phyloP scores from a whole-genome alignment of 345 rosid genomes.

The Litchi chinensis region DNA sequence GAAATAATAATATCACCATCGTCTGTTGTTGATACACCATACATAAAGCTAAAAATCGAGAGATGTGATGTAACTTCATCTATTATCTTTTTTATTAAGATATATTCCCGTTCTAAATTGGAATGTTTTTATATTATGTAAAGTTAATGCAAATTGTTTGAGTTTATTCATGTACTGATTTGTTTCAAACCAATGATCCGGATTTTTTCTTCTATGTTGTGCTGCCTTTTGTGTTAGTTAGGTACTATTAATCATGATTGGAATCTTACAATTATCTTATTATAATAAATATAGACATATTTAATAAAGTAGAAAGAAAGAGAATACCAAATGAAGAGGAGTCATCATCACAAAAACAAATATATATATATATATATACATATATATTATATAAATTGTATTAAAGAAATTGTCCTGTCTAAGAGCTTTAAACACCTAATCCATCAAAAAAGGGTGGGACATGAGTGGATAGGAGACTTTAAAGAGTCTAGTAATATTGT shows the following conservation, averaged over 20 bases:
- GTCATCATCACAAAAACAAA: background rate
- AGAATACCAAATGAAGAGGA: background rate
- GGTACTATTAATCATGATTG: background rate
- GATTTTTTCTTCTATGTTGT: background rate
- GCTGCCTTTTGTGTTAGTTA: slow-evolving; percentile 2
- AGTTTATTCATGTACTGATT: background rate
- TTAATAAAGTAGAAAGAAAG: background rate
- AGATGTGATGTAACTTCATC: no score
- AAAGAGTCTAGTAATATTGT: background rate
- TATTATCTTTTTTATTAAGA: no score
- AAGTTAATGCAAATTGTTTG: background rate
- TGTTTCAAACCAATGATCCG: background rate
- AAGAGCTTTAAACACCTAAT: slow-evolving; percentile 4
- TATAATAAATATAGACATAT: background rate
- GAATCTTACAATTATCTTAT: background rate
- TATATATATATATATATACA: background rate
- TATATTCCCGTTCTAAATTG: no score
- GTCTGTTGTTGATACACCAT: no score
- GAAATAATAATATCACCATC: no score
- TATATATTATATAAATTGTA: background rate
- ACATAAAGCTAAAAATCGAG: no score
- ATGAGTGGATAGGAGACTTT: slow-evolving; percentile 4
- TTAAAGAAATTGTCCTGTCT: slow-evolving; percentile 12
- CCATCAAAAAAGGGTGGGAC: background rate
- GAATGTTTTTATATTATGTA: background rate